Percentiles rank a stretch among this genome's conserved stretches.
These are phyloP conservation scores for Hanseniaspora meyeri DNA, from an alignment of 805 yeast genomes.

Conservation along the genomic window DNA sequence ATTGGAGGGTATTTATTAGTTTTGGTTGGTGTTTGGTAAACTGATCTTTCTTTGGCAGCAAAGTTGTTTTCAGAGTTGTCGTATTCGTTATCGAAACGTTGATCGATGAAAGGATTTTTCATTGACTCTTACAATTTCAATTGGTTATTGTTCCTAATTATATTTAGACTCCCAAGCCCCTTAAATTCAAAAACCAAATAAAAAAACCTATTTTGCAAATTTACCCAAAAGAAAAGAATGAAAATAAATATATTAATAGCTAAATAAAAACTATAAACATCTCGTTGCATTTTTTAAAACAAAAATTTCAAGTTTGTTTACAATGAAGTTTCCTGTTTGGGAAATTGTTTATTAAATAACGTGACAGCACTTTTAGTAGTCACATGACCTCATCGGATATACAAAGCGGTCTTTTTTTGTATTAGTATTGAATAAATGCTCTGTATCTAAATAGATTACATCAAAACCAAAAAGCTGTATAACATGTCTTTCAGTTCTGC, in stretches of 20 bases:
- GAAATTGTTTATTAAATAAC: neutral
- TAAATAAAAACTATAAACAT: too few species aligned
- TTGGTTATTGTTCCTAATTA: too few species aligned
- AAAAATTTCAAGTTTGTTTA: neutral
- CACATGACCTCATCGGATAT: neutral
- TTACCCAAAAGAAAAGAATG: neutral
- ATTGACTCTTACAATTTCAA: neutral
- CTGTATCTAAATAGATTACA: too few species aligned
- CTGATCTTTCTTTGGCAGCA: conserved; percentile 10
- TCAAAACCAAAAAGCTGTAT: neutral
- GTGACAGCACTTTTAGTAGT: neutral
- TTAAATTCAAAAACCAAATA: neutral
- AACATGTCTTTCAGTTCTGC: neutral
- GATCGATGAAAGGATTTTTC: conserved; percentile 13
- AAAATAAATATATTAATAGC: too few species aligned
- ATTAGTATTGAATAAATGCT: too few species aligned
- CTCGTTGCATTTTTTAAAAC: neutral
- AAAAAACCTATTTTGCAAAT: neutral
- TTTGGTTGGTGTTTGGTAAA: conserved; percentile 12
- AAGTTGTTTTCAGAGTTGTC: neutral
- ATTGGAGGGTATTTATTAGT: neutral
- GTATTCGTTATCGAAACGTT: conserved; percentile 9
- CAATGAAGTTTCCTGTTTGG: neutral
- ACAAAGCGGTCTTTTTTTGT: neutral
- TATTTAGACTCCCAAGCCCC: too few species aligned